These are phyloP conservation scores for Coprinopsis sp. DNA, from an alignment of 768 basidiomycete genomes.

Conservation along the genomic window DNA sequence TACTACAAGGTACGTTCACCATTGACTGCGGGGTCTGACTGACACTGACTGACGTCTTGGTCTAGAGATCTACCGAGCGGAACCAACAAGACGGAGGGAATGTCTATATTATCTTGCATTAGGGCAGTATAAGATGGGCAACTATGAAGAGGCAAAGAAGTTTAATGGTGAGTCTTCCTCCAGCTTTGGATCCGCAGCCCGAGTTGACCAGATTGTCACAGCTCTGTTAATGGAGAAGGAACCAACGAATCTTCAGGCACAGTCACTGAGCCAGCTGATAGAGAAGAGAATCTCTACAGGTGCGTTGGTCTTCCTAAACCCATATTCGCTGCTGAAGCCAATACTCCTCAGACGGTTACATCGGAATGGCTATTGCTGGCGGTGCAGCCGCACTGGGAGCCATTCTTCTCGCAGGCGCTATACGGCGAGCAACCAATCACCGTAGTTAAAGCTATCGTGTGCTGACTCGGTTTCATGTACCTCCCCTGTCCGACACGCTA, in stretches of 20 bases:
- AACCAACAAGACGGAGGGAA: constrained; percentile 84
- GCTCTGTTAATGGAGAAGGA: constrained; percentile 87
- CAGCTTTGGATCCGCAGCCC: too few species aligned
- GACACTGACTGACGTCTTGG: neutral
- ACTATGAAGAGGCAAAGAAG: constrained; percentile 86
- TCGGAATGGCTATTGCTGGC: constrained; percentile 94
- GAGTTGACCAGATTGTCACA: too few species aligned
- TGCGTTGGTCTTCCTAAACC: constrained; percentile 25
- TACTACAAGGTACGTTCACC: constrained; percentile 70
- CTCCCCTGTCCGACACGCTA: neutral
- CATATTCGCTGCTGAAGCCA: neutral
- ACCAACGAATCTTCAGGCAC: constrained; percentile 89
- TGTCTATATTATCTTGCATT: constrained; percentile 95
- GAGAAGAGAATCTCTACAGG: constrained; percentile 82
- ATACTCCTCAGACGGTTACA: constrained; percentile 78
- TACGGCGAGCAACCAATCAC: constrained; percentile 75
- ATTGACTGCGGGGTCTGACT: constrained; percentile 5
- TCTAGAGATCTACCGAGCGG: constrained; percentile 86
- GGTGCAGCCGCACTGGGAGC: constrained; percentile 85
- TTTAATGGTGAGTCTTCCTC: constrained; percentile 81
- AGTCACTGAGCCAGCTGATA: constrained; percentile 79
- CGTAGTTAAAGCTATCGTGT: constrained; percentile 24
- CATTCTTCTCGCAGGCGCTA: constrained; percentile 64
- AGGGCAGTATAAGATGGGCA: constrained; percentile 95
- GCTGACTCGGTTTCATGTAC: neutral